These are phyloP conservation scores for Candida verbasci DNA, from an alignment of 805 yeast species.

Conservation along the genomic window DNA sequence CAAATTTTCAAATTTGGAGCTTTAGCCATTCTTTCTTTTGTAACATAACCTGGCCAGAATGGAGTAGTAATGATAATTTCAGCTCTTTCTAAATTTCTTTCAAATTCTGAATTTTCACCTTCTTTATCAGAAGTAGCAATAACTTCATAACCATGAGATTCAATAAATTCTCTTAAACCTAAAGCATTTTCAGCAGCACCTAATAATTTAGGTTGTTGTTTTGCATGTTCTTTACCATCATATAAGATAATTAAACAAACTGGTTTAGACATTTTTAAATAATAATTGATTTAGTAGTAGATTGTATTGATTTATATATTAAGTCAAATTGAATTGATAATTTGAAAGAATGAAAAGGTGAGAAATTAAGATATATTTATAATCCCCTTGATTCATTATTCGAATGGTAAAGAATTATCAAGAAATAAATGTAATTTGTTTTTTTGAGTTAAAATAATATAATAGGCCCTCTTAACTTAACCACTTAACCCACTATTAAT, in stretches of 20 bases:
- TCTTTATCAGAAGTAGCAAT: conserved; percentile 69
- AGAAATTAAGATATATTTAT: too few species aligned
- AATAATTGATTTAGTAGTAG: too few species aligned
- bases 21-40: conserved; percentile 58
- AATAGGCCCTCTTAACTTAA: too few species aligned
- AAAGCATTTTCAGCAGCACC: conserved; percentile 76
- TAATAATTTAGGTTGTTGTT: conserved; percentile 54
- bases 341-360: too few species aligned
- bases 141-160: conserved; percentile 61
- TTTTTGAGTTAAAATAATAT: too few species aligned
- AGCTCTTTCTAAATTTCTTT: conserved; percentile 63
- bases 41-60: conserved; percentile 76
- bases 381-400: too few species aligned
- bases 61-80: conserved; percentile 80
- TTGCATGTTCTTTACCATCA: conserved; percentile 55
- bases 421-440: too few species aligned
- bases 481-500: too few species aligned
- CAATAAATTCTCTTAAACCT: conserved; percentile 63
- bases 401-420: too few species aligned
- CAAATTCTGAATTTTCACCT: conserved; percentile 53
- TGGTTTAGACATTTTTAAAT: conserved; percentile 19
- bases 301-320: too few species aligned
- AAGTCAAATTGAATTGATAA: too few species aligned
- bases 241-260: conserved; percentile 55
- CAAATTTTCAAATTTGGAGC: conserved; percentile 69